phyloP scores from a whole-genome alignment of 352 stramenopile species.

The Phytophthora pini region DNA sequence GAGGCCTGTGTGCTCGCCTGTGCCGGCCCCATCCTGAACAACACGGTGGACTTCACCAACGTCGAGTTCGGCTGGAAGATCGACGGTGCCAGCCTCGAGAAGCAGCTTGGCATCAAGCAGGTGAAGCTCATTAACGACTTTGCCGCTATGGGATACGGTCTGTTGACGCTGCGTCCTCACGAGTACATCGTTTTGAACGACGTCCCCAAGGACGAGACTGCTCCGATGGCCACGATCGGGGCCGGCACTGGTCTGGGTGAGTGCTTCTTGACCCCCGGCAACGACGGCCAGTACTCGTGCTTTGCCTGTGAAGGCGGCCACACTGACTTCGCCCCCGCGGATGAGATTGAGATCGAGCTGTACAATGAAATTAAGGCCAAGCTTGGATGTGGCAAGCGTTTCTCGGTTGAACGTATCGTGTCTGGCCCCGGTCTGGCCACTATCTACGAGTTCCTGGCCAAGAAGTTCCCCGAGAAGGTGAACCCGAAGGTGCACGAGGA shows the following conservation, averaged over 20 bases:
- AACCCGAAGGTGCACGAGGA: conserved; percentile 77
- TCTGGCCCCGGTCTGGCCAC: conserved; percentile 94
- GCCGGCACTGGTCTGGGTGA: conserved; percentile 96
- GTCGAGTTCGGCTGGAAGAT: conserved; percentile 92
- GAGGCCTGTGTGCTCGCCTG: conserved; percentile 73
- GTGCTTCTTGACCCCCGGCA: conserved; percentile 94
- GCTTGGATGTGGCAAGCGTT: conserved; percentile 80
- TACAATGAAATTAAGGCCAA: conserved; percentile 79
- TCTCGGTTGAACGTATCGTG: conserved; percentile 96
- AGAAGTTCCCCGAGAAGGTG: conserved; percentile 90
- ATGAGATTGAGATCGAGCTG: conserved; percentile 87
- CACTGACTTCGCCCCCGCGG: conserved; percentile 92
- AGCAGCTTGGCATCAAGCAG: conserved; percentile 77
- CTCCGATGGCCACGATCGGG: conserved; percentile 94
- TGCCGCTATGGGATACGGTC: conserved; percentile 95
- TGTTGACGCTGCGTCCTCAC: conserved; percentile 93
- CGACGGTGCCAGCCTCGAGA: conserved; percentile 72
- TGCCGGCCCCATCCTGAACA: conserved; percentile 76
- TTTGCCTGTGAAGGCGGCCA: conserved; percentile 95
- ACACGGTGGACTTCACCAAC: conserved; percentile 92
- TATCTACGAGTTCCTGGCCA: conserved; percentile 95
- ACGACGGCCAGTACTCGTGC: conserved; percentile 87
- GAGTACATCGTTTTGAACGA: conserved; percentile 91
- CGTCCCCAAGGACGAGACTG: conserved; percentile 61
- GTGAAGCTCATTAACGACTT: conserved; percentile 97